phyloP scores from a whole-genome alignment of 331 rosid genomes.

The Malus hybrid region DNA sequence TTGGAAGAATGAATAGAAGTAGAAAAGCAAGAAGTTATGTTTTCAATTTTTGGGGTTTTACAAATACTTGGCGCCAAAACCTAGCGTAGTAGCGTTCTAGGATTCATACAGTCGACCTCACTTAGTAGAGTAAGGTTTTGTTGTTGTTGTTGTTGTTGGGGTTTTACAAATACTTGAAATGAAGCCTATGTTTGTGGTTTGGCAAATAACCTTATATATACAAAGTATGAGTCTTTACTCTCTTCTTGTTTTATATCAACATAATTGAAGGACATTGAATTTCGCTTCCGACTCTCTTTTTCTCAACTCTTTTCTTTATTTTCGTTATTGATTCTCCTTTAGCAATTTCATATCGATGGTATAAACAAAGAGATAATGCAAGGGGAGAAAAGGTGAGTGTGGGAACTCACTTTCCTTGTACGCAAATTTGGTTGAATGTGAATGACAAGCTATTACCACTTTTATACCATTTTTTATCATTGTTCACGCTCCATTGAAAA shows the following conservation, averaged over 20 bases:
- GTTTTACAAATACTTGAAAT: not conserved
- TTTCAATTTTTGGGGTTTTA: not conserved
- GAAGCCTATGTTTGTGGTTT: not conserved
- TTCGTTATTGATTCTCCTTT: not conserved
- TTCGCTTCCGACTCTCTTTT: not conserved
- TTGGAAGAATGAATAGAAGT: slow-evolving; percentile 64
- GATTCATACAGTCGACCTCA: no score
- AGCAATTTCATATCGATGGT: no score
- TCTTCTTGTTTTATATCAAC: not conserved
- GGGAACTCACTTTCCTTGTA: no score
- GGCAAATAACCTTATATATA: no score
- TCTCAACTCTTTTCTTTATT: no score
- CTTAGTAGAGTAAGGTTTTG: no score
- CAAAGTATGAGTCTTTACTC: not conserved
- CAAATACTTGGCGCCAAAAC: not conserved
- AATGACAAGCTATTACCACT: not conserved
- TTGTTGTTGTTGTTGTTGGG: no score
- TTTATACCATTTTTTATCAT: not conserved
- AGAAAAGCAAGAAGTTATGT: not conserved
- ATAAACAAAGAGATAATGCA: no score
- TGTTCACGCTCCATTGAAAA: not conserved
- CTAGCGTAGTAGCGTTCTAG: no score
- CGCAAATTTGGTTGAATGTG: no score
- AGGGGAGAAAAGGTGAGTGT: no score
- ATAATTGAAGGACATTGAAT: not conserved